Base-by-base conservation (phyloP, 768 basidiomycete genomes). In the Tephrocybe sp. region DNA sequence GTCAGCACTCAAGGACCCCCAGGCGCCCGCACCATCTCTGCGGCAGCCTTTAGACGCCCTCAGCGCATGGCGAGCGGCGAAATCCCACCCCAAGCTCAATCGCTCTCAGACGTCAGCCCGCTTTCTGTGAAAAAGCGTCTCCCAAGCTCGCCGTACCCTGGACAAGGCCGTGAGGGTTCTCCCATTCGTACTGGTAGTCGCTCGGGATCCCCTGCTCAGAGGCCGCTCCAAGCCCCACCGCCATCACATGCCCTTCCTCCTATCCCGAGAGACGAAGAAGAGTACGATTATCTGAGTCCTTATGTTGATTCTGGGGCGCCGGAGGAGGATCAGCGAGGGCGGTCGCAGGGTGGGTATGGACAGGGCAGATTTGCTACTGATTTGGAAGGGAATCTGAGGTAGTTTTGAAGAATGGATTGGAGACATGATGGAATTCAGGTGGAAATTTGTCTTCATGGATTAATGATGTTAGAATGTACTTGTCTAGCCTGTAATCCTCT, bases 11-110 rank as follows among this genome's bases (percentile, higher is more conserved):
- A 64, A 10, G 45, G 58, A 7, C 65, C 70, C 2, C 55, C 70
- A 7, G 74, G 72, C 2, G 62, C 76, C 12, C 75, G 84, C 38
- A 91, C 80, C 49, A 89, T 91, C 46, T 80, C 85, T 2, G 88
- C 87, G 0, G 85, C 87, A 5, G 87, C 87, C 20, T 91, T 91
- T 67, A 79, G 77, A 59, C 72, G 85, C 23, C 81, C 76, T 30
- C 71, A 58, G 1, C 71, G 72, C 17, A 62, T 66, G 34, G 57
- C 60, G 31, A 69, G 65, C 39, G 41, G 39, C 39, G 61, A 66
- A 12, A 54, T 49, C 30, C 43, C 60, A 13, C 34, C 57, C n/a
- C 63, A n/a, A n/a, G n/a, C n/a, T n/a, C n/a, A 26, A 26, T 26
- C 62, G 8, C 60, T 68, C 7, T 70, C 69, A 19, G 82, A 82